Conservation (phyloP, 208 protist genomes). For the Angomonas deanei region DNA sequence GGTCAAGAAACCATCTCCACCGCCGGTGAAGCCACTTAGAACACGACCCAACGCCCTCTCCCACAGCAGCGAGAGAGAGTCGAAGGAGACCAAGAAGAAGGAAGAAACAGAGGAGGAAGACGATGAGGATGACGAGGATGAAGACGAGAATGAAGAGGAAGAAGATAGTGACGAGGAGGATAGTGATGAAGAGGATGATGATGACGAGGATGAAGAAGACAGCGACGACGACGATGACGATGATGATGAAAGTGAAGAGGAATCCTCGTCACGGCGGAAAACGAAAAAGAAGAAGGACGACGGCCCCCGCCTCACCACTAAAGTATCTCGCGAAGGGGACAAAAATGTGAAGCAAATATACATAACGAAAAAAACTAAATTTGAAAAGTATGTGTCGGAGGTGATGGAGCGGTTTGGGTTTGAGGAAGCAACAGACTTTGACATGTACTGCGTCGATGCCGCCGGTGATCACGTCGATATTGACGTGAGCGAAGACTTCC, state of each 20-base stretch:
- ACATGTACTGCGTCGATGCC: slow-evolving; percentile 74
- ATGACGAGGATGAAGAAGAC: slow-evolving; percentile 21
- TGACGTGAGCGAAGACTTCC: slow-evolving; percentile 64
- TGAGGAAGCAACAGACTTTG: slow-evolving; percentile 48
- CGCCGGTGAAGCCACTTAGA: too few relatives aligned
- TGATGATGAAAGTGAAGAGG: slow-evolving; percentile 6
- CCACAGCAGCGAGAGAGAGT: not conserved
- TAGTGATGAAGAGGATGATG: slow-evolving; percentile 16
- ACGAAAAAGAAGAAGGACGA: slow-evolving; percentile 6
- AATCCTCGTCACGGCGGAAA: not conserved
- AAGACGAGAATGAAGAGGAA: slow-evolving; percentile 10
- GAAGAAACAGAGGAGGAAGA: slow-evolving; percentile 13
- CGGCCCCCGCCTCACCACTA: slow-evolving; percentile 33
- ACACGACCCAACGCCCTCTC: too few relatives aligned
- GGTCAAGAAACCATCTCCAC: too few relatives aligned
- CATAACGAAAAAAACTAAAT: slow-evolving; percentile 32
- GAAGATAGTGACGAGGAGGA: slow-evolving; percentile 13
- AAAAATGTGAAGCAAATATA: slow-evolving; percentile 67
- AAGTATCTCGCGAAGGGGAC: slow-evolving; percentile 74
- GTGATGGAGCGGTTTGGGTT: slow-evolving; percentile 72
- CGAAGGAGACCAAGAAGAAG: not conserved
- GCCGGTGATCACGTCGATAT: slow-evolving; percentile 73
- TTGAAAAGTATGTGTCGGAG: slow-evolving; percentile 35
- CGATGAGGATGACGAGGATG: slow-evolving; percentile 18
- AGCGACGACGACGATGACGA: slow-evolving; percentile 14